phyloP scores from a whole-genome alignment of 495 filamentous ascomycete species.

The Lasiosphaeris hirsuta region DNA sequence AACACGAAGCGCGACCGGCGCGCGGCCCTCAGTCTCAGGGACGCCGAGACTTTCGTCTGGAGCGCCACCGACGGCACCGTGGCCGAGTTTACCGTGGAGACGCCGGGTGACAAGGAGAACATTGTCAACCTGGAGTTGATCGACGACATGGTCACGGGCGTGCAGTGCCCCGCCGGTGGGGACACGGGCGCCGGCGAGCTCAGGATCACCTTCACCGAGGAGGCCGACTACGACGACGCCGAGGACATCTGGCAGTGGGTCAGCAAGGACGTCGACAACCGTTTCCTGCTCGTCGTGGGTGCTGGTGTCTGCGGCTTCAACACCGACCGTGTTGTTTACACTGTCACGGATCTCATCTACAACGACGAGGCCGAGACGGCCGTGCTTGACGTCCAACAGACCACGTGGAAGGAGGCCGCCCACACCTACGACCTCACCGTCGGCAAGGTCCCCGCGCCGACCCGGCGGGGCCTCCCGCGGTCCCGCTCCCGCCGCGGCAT shows the following conservation, averaged over 20 bases:
- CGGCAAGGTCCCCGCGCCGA: constrained; percentile 3
- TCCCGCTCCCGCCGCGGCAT: no score
- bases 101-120: constrained; percentile 7
- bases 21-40: constrained; percentile 8
- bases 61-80: constrained; percentile 16
- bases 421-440: constrained; percentile 20
- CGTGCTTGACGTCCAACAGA: constrained; percentile 11
- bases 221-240: constrained; percentile 18
- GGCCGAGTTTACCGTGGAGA: constrained; percentile 14
- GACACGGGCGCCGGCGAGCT: neutral
- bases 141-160: constrained; percentile 14
- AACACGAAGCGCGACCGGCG: constrained; percentile 15
- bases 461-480: neutral
- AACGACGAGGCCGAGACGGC: constrained; percentile 17
- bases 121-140: constrained; percentile 22
- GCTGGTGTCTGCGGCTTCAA: constrained; percentile 15
- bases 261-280: constrained; percentile 15
- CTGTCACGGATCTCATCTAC: constrained; percentile 12
- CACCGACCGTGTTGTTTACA: constrained; percentile 11
- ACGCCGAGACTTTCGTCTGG: constrained; percentile 16
- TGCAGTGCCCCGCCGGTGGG: constrained; percentile 9
- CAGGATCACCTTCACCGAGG: constrained; percentile 11
- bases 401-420: constrained; percentile 17
- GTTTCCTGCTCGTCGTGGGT: constrained; percentile 19
- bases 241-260: constrained; percentile 24